Percentiles rank a stretch among this genome's conserved stretches.
Evolutionary conservation across 2,329 filamentous ascomycete species (phyloP).

Genomic region (Xylaria sp.): DNA sequence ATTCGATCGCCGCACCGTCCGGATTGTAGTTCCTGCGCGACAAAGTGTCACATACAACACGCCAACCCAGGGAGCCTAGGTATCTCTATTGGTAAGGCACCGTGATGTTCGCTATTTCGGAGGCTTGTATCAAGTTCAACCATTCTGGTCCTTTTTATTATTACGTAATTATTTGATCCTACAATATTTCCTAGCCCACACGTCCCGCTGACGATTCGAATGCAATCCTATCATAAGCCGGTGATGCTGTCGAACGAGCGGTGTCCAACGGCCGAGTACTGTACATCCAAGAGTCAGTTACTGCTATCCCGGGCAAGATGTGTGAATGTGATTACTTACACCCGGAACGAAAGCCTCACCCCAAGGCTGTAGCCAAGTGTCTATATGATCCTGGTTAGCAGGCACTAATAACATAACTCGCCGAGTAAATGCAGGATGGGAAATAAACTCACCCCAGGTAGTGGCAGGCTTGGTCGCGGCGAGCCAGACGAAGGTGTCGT

Average conservation of each 20-base stretch:
- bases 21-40: neutral
- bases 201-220: neutral
- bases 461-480: conserved; percentile 31
- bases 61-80: neutral
- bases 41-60: neutral
- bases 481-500: conserved; percentile 34
- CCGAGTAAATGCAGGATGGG: neutral
- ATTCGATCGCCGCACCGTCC: neutral
- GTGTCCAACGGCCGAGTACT: conserved; percentile 35
- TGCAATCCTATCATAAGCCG: neutral
- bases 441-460: conserved; percentile 28
- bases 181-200: neutral
- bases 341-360: conserved; percentile 32
- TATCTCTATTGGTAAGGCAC: neutral
- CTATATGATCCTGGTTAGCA: conserved; percentile 22
- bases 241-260: conserved; percentile 32
- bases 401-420: neutral
- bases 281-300: conserved; percentile 1
- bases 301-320: neutral
- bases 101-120: neutral
- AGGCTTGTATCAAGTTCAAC: neutral
- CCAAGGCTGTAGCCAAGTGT: conserved; percentile 36
- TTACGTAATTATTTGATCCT: neutral
- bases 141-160: neutral
- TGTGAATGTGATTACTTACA: conserved; percentile 21